These are phyloP conservation scores for Agaricus blazei DNA, from an alignment of 768 basidiomycete species.

Conservation along the genomic window DNA sequence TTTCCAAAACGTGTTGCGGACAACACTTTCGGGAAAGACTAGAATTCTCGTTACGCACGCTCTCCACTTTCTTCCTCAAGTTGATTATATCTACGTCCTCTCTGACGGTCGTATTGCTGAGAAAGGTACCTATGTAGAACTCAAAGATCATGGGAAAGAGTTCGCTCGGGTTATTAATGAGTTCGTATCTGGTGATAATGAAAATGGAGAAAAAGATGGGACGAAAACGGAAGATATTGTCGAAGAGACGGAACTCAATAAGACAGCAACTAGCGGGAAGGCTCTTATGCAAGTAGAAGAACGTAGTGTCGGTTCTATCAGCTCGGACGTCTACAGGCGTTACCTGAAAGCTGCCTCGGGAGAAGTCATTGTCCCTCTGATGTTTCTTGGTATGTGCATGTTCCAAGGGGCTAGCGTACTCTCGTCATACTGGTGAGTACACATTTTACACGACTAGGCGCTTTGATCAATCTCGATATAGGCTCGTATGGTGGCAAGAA, in stretches of 20 bases:
- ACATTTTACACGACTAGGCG: neutral
- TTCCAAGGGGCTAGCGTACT: constrained; percentile 70
- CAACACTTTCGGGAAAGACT: constrained; percentile 62
- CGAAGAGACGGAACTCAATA: constrained; percentile 28
- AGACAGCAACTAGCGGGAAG: constrained; percentile 35
- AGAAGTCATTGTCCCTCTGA: constrained; percentile 53
- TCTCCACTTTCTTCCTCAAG: constrained; percentile 82
- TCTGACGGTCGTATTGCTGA: constrained; percentile 76
- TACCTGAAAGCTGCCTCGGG: constrained; percentile 75
- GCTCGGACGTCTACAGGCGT: constrained; percentile 44
- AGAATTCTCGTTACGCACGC: constrained; percentile 90
- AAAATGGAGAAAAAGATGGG: constrained; percentile 40
- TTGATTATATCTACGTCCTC: constrained; percentile 82
- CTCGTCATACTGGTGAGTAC: constrained; percentile 66
- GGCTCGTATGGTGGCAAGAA: constrained; percentile 87
- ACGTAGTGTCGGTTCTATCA: constrained; percentile 71
- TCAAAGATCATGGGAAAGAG: constrained; percentile 58
- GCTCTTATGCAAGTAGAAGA: constrained; percentile 83
- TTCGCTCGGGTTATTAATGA: constrained; percentile 74
- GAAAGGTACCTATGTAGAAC: constrained; percentile 70
- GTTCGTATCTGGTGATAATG: constrained; percentile 68
- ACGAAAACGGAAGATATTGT: constrained; percentile 25
- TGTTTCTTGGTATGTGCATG: constrained; percentile 55
- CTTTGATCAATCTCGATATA: constrained; percentile 14
- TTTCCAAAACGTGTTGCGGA: constrained; percentile 78